Evolutionary conservation across 345 rosid genomes (phyloP), one percentile per base, ranked within the genome.

Genomic region (Salix arbutifolia): DNA sequence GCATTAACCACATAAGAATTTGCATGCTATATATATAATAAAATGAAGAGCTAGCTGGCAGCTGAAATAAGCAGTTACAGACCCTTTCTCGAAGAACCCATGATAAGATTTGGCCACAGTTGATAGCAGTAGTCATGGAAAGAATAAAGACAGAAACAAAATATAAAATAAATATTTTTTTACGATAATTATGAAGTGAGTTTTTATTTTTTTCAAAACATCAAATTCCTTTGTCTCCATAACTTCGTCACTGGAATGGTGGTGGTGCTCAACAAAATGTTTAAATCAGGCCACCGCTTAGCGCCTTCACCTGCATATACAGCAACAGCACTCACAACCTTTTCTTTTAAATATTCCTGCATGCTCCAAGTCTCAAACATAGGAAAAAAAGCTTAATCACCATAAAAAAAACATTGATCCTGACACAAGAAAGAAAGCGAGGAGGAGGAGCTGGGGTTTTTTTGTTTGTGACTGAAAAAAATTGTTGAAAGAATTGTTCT

Each of bases 21-120:
- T 17, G 38, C 73, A 21, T n/a, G 13, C 8, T 12, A 31, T n/a
- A n/a, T n/a, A n/a, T n/a, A n/a, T 30, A 14, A 67, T 38, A 12
- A 37, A 1, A 40, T 11, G 28, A 38, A 68, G 40, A 11, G 12
- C 14, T 68, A 19, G 13, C 5, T 28, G 2, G 46, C 14, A 5
- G 50, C 30, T 6, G 30, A 67, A 67, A 38, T 9, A 67, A 35
- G 42, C 60, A 53, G 25, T 21, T n/a, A 53, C 11, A 95, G 96
- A 68, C 80, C 85, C 81, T 83, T 83, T 77, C 76, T 81, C 40
- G 97, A 83, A 86, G 97, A 90, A 78, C 69, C 61, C 84, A 95
- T 84, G 31, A 93, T 85, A 64, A 95, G 96, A 80, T 95, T 95
- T 48, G 97, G 99, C 97, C 97, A 95, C 35, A 95, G 82, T 80